phyloP scores from a whole-genome alignment of 1,139 yeast species.

The Suhomyces yuchorum region DNA sequence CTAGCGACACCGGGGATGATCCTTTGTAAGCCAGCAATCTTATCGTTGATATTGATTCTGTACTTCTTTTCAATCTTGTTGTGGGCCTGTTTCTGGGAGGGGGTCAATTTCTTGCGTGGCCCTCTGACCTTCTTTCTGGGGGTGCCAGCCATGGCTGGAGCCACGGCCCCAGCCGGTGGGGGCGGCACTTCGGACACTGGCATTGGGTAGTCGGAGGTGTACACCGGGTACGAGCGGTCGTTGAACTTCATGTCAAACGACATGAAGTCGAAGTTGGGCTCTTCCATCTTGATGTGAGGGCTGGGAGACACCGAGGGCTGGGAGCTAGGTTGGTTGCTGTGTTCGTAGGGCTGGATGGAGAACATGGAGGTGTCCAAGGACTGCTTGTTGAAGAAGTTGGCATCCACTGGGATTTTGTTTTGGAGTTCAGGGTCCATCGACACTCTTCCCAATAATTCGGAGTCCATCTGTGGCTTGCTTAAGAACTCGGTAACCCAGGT shows the following conservation, averaged over 20 bases:
- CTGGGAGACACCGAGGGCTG: conserved; percentile 3
- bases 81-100: conserved; percentile 69
- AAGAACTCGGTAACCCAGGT: conserved; percentile 27
- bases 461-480: conserved; percentile 7
- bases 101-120: conserved; percentile 59
- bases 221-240: neutral
- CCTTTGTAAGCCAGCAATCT: conserved; percentile 65
- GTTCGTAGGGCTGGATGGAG: neutral
- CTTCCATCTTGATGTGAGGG: conserved; percentile 8
- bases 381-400: neutral
- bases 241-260: conserved; percentile 1
- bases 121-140: conserved; percentile 51
- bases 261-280: conserved; percentile 1
- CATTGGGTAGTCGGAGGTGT: neutral
- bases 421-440: neutral
- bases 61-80: conserved; percentile 71
- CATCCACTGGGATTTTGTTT: neutral
- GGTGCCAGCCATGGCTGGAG: neutral
- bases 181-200: conserved; percentile 1
- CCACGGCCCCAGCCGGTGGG: neutral
- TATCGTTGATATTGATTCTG: conserved; percentile 71
- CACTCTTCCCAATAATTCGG: neutral
- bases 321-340: conserved; percentile 8
- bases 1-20: conserved; percentile 65
- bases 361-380: neutral